Evolutionary conservation across 208 protist genomes (phyloP), one percentile per base, ranked within the genome.

Genomic region (Leishmania turanica): DNA sequence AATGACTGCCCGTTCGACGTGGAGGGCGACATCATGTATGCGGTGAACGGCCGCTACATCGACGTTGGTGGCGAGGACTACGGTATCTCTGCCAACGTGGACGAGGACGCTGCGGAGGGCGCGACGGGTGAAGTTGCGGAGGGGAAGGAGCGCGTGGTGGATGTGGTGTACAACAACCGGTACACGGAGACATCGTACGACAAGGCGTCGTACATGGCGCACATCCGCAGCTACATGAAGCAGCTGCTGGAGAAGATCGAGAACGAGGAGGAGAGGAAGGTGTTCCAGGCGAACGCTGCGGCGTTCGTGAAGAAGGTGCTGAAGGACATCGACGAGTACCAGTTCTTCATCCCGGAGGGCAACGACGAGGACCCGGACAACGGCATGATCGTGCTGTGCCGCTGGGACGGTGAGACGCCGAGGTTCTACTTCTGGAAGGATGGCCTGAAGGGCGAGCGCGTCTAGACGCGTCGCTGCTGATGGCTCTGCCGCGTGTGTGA

Each of bases 141-240:
- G 70, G 86, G 88, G 79, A 95, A 95, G 88, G 77, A 94, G 84
- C 92, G 90, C 51, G 93, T 96, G 34, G 84, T 98, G 49, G 95
- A 98, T 84, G 80, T 98, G 65, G 91, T 98, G 85, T 68, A 97
- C 93, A 93, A 92, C 87, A 97, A 97, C 87, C 91, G 93, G 84
- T 96, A 98, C 90, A 93, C 89, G 74, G 95, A 97, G 91, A 98
- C 95, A 62, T 91, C 80, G 85, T 98, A 97, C 90, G 96, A 98
- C 91, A 98, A 98, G 95, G 90, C 91, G 74, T 92, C 88, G 53
- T 98, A 97, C 91, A 97, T 96, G 89, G 93, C 93, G 68, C 92
- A 98, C 93, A 96, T 98, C 84, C 95, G 95, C 77, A 78, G 83
- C 76, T 97, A 97, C 95, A 97, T 98, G 93, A 97, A 97, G 93